Evolutionary conservation across 352 stramenopile genomes (phyloP).

Genomic region (Elongisporangium senticosum): DNA sequence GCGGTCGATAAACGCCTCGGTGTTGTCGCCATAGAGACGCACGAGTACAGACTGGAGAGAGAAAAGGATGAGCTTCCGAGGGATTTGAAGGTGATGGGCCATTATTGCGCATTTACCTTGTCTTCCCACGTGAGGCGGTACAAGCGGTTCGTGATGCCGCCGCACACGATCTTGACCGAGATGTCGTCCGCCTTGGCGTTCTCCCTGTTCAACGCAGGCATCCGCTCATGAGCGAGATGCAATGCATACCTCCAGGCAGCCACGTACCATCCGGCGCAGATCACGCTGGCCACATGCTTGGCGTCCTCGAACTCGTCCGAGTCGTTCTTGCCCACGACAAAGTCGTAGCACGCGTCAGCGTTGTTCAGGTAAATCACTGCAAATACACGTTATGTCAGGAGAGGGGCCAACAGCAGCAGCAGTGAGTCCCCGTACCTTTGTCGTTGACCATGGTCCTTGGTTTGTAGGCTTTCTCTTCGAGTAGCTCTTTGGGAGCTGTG

Average conservation of each 20-base stretch:
- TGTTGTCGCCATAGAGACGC: slow-evolving; percentile 90
- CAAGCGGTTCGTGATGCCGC: slow-evolving; percentile 92
- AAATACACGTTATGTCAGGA: slow-evolving; percentile 2
- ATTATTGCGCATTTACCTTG: slow-evolving; percentile 20
- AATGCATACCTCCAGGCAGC: neutral
- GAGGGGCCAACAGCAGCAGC: too few species aligned
- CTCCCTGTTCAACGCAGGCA: slow-evolving; percentile 35
- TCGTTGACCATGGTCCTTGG: slow-evolving; percentile 11
- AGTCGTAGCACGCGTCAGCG: slow-evolving; percentile 61
- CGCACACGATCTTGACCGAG: slow-evolving; percentile 79
- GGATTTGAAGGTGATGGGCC: neutral
- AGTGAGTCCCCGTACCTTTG: neutral
- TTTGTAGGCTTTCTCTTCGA: neutral
- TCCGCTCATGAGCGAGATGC: neutral
- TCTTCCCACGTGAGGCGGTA: slow-evolving; percentile 79
- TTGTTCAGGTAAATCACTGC: slow-evolving; percentile 83
- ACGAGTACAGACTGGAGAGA: slow-evolving; percentile 70
- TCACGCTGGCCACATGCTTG: slow-evolving; percentile 67
- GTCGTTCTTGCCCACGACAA: slow-evolving; percentile 50
- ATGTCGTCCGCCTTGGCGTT: slow-evolving; percentile 56
- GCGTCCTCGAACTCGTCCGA: slow-evolving; percentile 75
- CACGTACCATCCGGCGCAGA: slow-evolving; percentile 55
- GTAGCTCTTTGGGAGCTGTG: slow-evolving; percentile 4
- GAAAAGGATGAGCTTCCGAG: neutral
- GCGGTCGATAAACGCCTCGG: slow-evolving; percentile 91